Conservation (phyloP, 139 green algal species). For the Tetradesmus lagerheimii region DNA sequence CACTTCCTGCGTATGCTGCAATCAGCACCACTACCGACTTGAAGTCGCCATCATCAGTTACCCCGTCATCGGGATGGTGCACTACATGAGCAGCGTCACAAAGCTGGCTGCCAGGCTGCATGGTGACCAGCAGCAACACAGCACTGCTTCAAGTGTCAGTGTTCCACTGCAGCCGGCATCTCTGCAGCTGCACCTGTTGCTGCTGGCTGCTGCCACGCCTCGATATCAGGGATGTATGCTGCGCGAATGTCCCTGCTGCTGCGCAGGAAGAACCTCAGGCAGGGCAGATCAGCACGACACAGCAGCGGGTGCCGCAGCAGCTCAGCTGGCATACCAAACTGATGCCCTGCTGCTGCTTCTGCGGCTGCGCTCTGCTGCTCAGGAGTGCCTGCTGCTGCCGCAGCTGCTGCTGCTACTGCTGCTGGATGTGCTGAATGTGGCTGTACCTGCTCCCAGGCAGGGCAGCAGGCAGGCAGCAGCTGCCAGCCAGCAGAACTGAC, state of each 20-base stretch:
- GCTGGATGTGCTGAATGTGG: neutral
- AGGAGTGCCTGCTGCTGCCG: neutral
- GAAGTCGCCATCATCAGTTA: no score
- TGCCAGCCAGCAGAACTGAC: neutral
- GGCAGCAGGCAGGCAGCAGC: neutral
- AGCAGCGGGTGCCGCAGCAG: neutral
- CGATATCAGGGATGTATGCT: neutral
- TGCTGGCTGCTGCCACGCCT: slow-evolving; percentile 20
- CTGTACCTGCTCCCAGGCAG: slow-evolving; percentile 3
- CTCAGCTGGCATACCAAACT: neutral
- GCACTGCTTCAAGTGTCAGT: no score
- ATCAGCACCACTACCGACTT: no score
- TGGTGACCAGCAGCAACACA: no score
- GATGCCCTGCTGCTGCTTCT: neutral
- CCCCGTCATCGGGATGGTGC: no score
- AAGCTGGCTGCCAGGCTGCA: no score
- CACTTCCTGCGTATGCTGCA: no score
- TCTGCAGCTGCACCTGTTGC: neutral
- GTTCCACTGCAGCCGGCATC: no score
- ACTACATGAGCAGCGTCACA: no score
- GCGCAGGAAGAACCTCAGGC: slow-evolving; percentile 20
- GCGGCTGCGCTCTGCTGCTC: neutral
- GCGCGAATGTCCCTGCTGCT: neutral
- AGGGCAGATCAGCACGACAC: neutral
- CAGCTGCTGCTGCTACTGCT: neutral